Evolutionary conservation across 352 stramenopile species (phyloP).

Genomic region (Globisporangium takayamanum): DNA sequence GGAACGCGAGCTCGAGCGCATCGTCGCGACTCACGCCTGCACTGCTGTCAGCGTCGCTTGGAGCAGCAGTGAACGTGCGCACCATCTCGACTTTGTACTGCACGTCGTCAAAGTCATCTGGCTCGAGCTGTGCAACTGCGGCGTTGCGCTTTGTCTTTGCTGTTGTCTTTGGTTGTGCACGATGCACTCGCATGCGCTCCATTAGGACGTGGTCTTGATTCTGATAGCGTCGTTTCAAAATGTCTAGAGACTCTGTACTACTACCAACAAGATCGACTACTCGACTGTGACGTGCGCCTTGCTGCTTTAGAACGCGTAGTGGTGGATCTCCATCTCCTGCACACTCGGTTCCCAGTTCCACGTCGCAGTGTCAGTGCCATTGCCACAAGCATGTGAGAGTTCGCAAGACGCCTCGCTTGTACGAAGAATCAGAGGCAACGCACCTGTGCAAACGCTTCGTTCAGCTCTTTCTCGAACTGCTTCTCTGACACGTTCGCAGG

Average conservation of each 20-base stretch:
- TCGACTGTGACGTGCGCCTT: background rate
- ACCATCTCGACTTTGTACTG: conserved; percentile 59
- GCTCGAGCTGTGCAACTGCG: conserved; percentile 21
- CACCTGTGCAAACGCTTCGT: conserved; percentile 52
- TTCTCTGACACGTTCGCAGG: conserved; percentile 24
- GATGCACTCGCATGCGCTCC: background rate
- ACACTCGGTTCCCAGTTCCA: background rate
- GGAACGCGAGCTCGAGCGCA: conserved; percentile 30
- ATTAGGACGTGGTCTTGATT: background rate
- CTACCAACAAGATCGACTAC: background rate
- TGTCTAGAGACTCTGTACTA: too few relatives aligned
- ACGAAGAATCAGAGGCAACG: background rate
- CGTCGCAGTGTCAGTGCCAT: too few relatives aligned
- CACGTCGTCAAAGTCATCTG: conserved; percentile 64
- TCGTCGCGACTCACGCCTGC: conserved; percentile 13
- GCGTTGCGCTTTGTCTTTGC: background rate
- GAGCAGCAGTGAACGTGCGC: conserved; percentile 16
- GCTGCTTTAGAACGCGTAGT: conserved; percentile 30
- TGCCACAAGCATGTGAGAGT: too few relatives aligned
- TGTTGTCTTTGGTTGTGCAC: background rate
- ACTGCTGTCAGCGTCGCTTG: conserved; percentile 4
- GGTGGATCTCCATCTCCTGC: conserved; percentile 50
- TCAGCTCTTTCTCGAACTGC: conserved; percentile 69
- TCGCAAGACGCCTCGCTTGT: too few relatives aligned
- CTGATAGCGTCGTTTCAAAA: background rate